Conservation (phyloP, 148 eudicot species). For the Rhododendron vialii region DNA sequence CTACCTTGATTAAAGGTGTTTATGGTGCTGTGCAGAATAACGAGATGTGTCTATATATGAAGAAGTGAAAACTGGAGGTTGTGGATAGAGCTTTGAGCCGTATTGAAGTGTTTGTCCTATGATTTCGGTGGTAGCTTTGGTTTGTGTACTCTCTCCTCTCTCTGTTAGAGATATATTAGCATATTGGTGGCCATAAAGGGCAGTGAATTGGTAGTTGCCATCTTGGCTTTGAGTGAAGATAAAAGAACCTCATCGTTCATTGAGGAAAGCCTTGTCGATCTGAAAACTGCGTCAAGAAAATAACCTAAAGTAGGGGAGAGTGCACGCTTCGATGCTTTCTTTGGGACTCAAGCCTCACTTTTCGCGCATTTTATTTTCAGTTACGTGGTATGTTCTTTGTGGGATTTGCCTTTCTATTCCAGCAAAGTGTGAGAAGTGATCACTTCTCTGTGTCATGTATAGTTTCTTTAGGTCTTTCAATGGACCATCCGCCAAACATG, state of each 20-base stretch:
- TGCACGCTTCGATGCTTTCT: conserved; percentile 16
- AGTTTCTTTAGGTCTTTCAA: not conserved
- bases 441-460: not conserved
- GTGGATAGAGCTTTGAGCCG: not conserved
- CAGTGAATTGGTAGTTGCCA: not conserved
- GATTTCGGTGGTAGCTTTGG: not conserved
- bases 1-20: not conserved
- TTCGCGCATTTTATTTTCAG: not conserved
- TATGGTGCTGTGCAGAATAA: conserved; percentile 13
- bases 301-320: not conserved
- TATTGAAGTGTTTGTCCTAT: not conserved
- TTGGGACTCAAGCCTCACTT: conserved; percentile 12
- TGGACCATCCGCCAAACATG: not conserved
- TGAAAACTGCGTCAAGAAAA: not conserved
- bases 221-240: not conserved
- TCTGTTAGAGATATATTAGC: not conserved
- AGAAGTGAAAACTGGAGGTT: not conserved
- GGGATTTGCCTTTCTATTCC: not conserved
- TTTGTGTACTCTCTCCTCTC: conserved; percentile 2
- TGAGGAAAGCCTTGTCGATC: not conserved
- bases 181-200: not conserved
- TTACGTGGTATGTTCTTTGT: not conserved
- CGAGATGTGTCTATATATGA: not conserved
- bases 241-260: not conserved
- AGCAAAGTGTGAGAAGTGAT: not conserved